These are phyloP conservation scores for Fusarium floridanum DNA, from an alignment of 2,329 filamentous ascomycete genomes.

Conservation along the genomic window DNA sequence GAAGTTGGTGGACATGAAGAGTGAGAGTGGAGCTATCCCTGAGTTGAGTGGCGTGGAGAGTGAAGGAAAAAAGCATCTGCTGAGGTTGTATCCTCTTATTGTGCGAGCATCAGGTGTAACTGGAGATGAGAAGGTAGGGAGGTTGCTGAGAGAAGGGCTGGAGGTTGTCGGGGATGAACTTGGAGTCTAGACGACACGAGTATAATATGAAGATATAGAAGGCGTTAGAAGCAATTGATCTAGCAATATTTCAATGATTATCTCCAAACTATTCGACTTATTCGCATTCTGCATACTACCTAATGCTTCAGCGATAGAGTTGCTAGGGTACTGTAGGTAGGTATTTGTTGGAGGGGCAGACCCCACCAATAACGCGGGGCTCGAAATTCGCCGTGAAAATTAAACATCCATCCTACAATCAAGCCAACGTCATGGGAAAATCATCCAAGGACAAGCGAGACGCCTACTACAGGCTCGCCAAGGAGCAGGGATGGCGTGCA, in stretches of 20 bases:
- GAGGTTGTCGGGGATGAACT: conserved; percentile 71
- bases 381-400: conserved; percentile 42
- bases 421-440: conserved; percentile 78
- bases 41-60: conserved; percentile 63
- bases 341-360: conserved; percentile 5
- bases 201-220: background rate
- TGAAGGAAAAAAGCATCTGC: conserved; percentile 78
- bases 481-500: conserved; percentile 98
- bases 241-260: background rate
- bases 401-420: conserved; percentile 24
- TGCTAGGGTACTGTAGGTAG: background rate
- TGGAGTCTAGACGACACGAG: conserved; percentile 31
- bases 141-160: conserved; percentile 70
- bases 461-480: conserved; percentile 96
- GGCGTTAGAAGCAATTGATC: background rate
- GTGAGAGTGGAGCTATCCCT: conserved; percentile 78
- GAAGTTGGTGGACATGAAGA: conserved; percentile 74
- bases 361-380: conserved; percentile 45
- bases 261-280: background rate
- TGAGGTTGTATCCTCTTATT: conserved; percentile 84
- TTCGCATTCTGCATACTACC: background rate
- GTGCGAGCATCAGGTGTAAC: conserved; percentile 70
- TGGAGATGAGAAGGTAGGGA: conserved; percentile 72
- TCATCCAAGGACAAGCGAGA: conserved; percentile 99
- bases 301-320: background rate